These are phyloP conservation scores for Boletellus ananiceps DNA, from an alignment of 768 basidiomycete species.

Conservation along the genomic window DNA sequence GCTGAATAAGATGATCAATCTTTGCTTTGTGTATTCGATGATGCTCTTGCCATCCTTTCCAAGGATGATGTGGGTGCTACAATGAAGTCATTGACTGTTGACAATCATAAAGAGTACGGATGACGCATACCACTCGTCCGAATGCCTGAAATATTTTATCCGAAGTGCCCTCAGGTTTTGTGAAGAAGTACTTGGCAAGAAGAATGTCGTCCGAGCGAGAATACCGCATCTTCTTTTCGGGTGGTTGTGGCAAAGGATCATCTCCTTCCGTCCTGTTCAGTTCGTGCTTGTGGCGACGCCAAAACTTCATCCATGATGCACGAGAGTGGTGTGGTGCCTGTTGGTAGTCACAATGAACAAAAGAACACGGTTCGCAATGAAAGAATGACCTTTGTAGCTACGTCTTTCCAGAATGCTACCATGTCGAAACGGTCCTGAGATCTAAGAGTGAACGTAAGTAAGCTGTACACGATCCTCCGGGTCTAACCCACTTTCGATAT, in stretches of 20 bases:
- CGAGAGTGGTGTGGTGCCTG: conserved; percentile 88
- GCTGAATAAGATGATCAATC: conserved; percentile 74
- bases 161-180: conserved; percentile 73
- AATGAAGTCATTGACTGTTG: conserved; percentile 1
- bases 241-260: conserved; percentile 67
- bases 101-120: neutral
- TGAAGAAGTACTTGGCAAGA: conserved; percentile 69
- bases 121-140: conserved; percentile 53
- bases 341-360: neutral
- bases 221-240: conserved; percentile 87
- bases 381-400: conserved; percentile 54
- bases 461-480: neutral
- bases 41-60: conserved; percentile 95
- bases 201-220: conserved; percentile 74
- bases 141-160: conserved; percentile 84
- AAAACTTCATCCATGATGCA: conserved; percentile 94
- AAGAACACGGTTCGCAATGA: neutral
- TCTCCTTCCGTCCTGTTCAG: conserved; percentile 60
- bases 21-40: conserved; percentile 84
- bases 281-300: conserved; percentile 85
- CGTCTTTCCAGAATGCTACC: conserved; percentile 78
- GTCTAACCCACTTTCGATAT: conserved; percentile 59
- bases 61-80: conserved; percentile 84
- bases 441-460: conserved; percentile 27
- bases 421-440: conserved; percentile 62